These are phyloP conservation scores for Acanthamoeba lenticulata DNA, from an alignment of 208 protist genomes.

Conservation along the genomic window DNA sequence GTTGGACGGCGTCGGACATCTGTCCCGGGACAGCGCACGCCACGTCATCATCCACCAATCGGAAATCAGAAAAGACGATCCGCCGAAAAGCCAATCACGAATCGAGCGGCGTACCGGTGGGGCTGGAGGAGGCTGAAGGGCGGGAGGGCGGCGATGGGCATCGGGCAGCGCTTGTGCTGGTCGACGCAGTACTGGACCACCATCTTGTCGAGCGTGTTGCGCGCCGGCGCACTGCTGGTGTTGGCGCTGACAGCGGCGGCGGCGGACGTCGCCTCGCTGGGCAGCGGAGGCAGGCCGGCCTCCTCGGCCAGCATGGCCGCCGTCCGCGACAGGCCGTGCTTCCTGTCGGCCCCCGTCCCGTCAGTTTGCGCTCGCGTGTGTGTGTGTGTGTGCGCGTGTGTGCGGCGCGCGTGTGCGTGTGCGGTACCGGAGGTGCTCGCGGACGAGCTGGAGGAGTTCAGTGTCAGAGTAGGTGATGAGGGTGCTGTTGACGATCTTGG, in stretches of 20 bases:
- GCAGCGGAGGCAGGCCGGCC: neutral
- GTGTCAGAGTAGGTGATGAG: slow-evolving; percentile 70
- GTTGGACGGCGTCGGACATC: slow-evolving; percentile 18
- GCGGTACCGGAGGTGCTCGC: slow-evolving; percentile 69
- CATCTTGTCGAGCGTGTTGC: slow-evolving; percentile 70
- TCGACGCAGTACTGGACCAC: slow-evolving; percentile 69
- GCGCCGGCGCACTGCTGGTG: too few relatives aligned
- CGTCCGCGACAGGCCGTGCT: slow-evolving; percentile 63
- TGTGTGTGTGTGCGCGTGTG: too few relatives aligned
- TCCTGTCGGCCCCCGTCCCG: too few relatives aligned
- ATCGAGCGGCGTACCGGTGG: slow-evolving; percentile 33
- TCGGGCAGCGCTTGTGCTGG: slow-evolving; percentile 71
- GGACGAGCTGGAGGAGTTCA: slow-evolving; percentile 75
- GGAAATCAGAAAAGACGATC: neutral
- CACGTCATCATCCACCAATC: neutral
- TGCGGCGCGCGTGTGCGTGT: too few relatives aligned
- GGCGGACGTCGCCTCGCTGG: too few relatives aligned
- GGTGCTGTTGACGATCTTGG: slow-evolving; percentile 73
- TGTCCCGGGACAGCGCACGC: neutral
- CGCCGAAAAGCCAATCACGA: neutral
- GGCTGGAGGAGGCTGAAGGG: slow-evolving; percentile 56
- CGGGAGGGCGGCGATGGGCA: slow-evolving; percentile 70
- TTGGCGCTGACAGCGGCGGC: too few relatives aligned
- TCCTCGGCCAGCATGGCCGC: slow-evolving; percentile 53
- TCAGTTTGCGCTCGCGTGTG: neutral